Evolutionary conservation across 192 early-diverging fungal genomes (phyloP), one percentile per base, ranked within the genome.

Genomic region (Coemansia sp.): DNA sequence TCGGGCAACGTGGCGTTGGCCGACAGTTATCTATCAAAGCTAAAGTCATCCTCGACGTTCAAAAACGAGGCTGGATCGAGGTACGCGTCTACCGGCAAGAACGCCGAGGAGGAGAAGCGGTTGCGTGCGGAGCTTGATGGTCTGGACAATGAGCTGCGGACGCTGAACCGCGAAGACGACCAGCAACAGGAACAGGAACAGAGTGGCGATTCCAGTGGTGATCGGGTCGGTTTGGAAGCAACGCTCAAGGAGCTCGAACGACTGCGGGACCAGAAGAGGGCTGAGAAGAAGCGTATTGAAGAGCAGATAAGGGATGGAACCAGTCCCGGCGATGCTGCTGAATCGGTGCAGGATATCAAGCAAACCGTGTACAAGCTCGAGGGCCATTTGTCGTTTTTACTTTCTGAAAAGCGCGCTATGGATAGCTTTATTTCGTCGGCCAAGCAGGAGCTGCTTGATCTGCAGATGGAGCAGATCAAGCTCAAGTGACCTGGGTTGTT

Each of bases 21-120:
- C 1, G 82, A 84, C 40, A 80, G 82, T 65, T 84, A 84, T 45
- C 59, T 80, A 46, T 80, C 77, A 11, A 84, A 84, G 66, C 72
- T 84, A 49, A 74, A 73, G 63, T 71, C 71, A 4, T 79, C 74
- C 41, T 76, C 77, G 57, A 80, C 78, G n/a, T 80, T 76, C 41
- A 79, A 76, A n/a, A 76, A 70, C 66, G 74, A 76, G 40, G 61
- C 73, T 0, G 73, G 71, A 21, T 84, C 82, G 37, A 68, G 74
- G 41, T 80, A 76, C 22, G 77, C 82, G 2, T 84, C 82, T 4
- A 66, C 73, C 6, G 69, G 73, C 41, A 78, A 78, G 57, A 76
- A 76, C 41, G 61, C 65, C 5, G 82, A 84, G 41, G 82, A 84
- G 64, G 78, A 74, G 62, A 68, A 45, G 40, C 67, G 66, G 52